Conservation (phyloP, 352 stramenopile species). For the Vaucheria bursata region DNA sequence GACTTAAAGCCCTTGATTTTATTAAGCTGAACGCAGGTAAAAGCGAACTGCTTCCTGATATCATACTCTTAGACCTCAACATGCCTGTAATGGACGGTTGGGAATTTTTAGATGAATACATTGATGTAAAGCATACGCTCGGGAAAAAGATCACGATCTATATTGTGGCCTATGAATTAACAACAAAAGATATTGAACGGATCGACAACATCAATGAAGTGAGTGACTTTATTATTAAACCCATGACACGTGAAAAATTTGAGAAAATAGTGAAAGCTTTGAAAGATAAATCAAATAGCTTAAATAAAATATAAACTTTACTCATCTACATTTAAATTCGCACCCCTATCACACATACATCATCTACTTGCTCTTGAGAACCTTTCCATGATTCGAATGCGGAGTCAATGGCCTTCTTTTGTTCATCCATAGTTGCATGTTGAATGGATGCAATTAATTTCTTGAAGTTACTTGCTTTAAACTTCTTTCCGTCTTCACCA, state of each 20-base stretch:
- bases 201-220: no score
- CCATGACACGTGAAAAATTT: neutral
- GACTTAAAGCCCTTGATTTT: no score
- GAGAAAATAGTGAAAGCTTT: neutral
- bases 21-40: no score
- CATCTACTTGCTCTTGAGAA: neutral
- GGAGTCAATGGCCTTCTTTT: neutral
- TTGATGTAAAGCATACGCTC: no score
- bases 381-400: neutral
- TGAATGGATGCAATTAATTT: neutral
- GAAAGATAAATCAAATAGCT: neutral
- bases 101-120: no score
- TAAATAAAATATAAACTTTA: neutral
- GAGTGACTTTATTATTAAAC: no score
- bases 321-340: neutral
- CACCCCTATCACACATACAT: neutral
- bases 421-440: neutral
- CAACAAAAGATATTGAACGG: no score
- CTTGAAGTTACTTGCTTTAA: neutral
- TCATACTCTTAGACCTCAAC: no score
- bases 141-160: no score
- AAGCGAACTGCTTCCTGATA: no score
- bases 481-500: neutral
- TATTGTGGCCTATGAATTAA: no score
- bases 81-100: no score